Base-by-base conservation (phyloP, 1,284 basidiomycete species). In the Rhodotorula sp. region DNA sequence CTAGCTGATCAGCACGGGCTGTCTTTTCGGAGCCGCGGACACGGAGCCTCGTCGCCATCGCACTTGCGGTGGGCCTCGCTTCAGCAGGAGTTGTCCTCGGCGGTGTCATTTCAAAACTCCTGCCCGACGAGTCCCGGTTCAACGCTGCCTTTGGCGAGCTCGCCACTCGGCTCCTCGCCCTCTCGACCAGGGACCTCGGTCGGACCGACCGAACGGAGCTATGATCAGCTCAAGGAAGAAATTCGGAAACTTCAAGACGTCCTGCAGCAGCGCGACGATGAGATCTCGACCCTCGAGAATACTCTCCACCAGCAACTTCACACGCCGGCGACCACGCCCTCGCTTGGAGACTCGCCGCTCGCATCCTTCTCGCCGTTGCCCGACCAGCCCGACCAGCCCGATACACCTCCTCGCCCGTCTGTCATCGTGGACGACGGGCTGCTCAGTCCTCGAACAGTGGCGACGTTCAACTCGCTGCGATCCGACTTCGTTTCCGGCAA, bases 1-100 rank as follows among this genome's bases (percentile, higher is more conserved):
- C 61, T 75, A 15, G 67, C 73, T 8, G 64, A 68, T 26, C 59
- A 56, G 34, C 84, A 86, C 71, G 88, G 87, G 72, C 86, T 87
- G 67, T 89, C 89, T 92, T 89, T 92, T 91, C 87, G 86, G 87
- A 76, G 89, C 90, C 80, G 90, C 89, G 86, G 87, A 87, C 71
- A 69, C 67, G 67, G 71, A 71, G 65, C 63, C 34, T 62, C 79
- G 89, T 89, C 86, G 91, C 64, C 57, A 18, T 65, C 91, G 87
- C 87, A 90, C 78, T 90, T 88, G 84, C 89, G 90, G 83, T 92
- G 91, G 80, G 87, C 89, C 84, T 94, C 93, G 85, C 88, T 94
- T 78, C 94, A 93, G 84, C 93, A 94, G 91, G 92, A 96, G 87
- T 88, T 94, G 76, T 94, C 90, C 77, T 93, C 88, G 84, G 91